Base-by-base conservation (phyloP, 352 stramenopile genomes). In the Phytophthora hibernalis region DNA sequence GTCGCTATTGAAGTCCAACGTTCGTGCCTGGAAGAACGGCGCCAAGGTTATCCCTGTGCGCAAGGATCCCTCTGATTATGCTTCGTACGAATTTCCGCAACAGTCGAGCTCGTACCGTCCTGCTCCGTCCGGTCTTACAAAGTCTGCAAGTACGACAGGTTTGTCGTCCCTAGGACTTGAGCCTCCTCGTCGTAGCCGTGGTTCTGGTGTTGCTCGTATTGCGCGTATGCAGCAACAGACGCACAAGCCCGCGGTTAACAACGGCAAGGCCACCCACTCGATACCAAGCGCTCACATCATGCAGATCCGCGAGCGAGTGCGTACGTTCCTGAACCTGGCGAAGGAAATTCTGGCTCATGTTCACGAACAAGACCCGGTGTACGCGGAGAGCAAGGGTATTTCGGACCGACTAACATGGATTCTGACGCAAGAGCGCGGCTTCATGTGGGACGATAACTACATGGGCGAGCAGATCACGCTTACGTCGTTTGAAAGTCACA, bases 361-460 rank as follows among this genome's bases (percentile, higher is more conserved):
- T 24, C 82, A 94, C 48, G 88, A 97, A 48, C 79, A 76, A 48
- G 89, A 96, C 43, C 85, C 87, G 9, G 68, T 95, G 35, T 87
- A 86, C 54, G 68, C 74, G 13, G 95, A 99, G 70, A 94, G 85
- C 59, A 90, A 94, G 52, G 96, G 96, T 33, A 90, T 98, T 53
- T 88, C 93, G 18, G 95, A 98, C 73, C 90, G 93, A n/a, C 70
- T 99, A 22, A 99, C 96, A 20, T 99, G 98, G 87, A 91, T 98
- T 38, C 66, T 98, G 38, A 98, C 91, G 6, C 96, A 98, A 79
- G 95, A 99, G 69, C 97, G 97, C 64, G 97, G 97, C 18, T 99
- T 99, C 76, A 98, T 99, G 83, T 99, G 97, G 96, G 93, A 99
- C 67, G 96, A 99, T 75, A 89, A 90, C 35, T 99, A 99, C 84